Base-by-base conservation (phyloP, 2,329 filamentous ascomycete species). In the Fonsecaea monophora region DNA sequence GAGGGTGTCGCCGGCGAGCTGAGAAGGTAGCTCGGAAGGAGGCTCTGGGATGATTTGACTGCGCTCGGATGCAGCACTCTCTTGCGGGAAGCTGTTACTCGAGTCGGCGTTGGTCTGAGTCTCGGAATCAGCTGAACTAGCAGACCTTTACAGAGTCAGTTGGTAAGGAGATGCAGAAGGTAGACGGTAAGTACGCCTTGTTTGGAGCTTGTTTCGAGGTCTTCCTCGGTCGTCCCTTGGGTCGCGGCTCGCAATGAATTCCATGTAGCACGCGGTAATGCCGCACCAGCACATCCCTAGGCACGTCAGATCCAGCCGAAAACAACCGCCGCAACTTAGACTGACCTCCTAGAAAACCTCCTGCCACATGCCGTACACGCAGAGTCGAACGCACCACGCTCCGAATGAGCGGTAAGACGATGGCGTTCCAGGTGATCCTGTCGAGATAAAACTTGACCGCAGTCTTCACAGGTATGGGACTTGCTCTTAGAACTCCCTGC, bases 341-440 rank as follows among this genome's bases (percentile, higher is more conserved):
- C 60, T 9, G 21, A 62, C 60, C 60, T 62, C 38, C 60, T 62
- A 34, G 60, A 54, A 12, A 62, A 62, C 8, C 35, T 53, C 9
- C 60, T 35, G 7, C 60, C 60, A 18, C 60, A 62, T 2, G 34
- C 60, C 34, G 48, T 62, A 40, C 60, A 62, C 2, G n/a, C 45
- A 8, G 45, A 38, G n/a, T 62, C 48, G 25, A 37, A 50, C 1
- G 45, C 48, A 30, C 60, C 48, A 25, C 60, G 45, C 18, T 62
- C 25, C 8, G 60, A 30, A 32, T 62, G 60, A 4, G 60, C 48
- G 3, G 60, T 62, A 2, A 55, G 34, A 7, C 50, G 60, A 32
- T 62, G 60, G 6, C 60, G 60, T 12, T 62, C 60, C 15, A 62
- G 48, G 48, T 62, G 60, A 42, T 62, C 60, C 18, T 62, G 60